Percentiles rank a stretch among this genome's conserved stretches.
Evolutionary conservation across 208 protist species (phyloP).

Genomic region (Acanthamoeba healyi): DNA sequence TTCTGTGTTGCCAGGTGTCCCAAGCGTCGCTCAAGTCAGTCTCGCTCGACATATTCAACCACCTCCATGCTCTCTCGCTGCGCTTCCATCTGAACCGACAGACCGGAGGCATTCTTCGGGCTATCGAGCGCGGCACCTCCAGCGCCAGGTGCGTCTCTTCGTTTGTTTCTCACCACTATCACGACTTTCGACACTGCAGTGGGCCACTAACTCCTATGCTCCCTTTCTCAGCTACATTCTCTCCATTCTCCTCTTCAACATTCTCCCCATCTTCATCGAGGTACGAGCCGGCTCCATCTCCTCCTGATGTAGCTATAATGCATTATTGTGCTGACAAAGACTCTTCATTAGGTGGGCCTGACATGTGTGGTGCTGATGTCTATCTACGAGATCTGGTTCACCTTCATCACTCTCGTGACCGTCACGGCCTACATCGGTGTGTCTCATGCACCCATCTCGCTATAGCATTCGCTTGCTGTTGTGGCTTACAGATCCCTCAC

Average conservation of each 20-base stretch:
- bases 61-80: constrained; percentile 88
- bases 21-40: constrained; percentile 50
- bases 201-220: too few species aligned
- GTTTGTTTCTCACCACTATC: not conserved
- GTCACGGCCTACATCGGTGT: not conserved
- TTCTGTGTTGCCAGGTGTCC: not conserved
- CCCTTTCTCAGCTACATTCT: constrained; percentile 89
- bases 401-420: not conserved
- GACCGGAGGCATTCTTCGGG: constrained; percentile 85
- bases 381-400: not conserved
- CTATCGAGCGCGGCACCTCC: constrained; percentile 88
- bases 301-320: too few species aligned
- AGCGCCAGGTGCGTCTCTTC: not conserved
- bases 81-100: constrained; percentile 87
- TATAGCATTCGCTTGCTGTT: too few species aligned
- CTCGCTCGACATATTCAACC: constrained; percentile 75
- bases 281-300: constrained; percentile 87
- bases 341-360: not conserved
- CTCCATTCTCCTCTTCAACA: constrained; percentile 89
- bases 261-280: constrained; percentile 89
- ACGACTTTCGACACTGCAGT: too few species aligned
- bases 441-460: not conserved
- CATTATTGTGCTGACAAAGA: too few species aligned
- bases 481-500: not conserved
- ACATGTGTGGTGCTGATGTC: constrained; percentile 8